Percentiles rank a stretch among this genome's conserved stretches.
Conservation (phyloP, 495 filamentous ascomycete species). For the Astrothelium subdiscretum region DNA sequence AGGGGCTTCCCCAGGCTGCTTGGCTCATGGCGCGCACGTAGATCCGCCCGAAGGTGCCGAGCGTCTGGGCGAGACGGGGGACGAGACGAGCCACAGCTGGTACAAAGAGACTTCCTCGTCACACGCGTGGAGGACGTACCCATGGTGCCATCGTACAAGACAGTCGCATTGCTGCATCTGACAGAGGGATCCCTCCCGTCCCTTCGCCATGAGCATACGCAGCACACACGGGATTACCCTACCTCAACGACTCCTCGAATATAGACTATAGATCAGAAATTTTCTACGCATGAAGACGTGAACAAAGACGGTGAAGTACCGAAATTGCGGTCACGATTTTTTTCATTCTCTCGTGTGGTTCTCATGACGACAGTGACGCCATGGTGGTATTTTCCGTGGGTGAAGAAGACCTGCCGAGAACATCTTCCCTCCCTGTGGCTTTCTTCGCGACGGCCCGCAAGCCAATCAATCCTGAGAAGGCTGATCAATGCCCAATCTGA, state of each 20-base stretch:
- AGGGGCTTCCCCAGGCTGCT: not conserved
- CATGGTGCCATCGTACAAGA: not conserved
- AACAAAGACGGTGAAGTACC: not conserved
- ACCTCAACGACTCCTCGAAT: no score
- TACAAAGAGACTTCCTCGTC: not conserved
- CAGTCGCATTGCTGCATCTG: not conserved
- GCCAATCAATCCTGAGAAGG: not conserved
- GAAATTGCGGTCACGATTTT: not conserved
- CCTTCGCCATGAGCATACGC: not conserved
- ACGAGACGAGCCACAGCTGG: constrained; percentile 1
- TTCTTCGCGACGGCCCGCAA: constrained; percentile 2
- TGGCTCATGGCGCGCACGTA: not conserved
- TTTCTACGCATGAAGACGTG: not conserved
- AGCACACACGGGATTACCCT: not conserved
- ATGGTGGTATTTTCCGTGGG: not conserved
- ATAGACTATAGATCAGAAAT: not conserved
- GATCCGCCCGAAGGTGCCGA: not conserved
- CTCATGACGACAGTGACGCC: not conserved
- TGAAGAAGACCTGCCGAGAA: not conserved
- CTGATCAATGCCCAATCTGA: constrained; percentile 3
- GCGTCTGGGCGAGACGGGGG: not conserved
- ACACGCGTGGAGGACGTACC: not conserved
- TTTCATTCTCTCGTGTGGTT: not conserved
- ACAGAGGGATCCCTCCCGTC: not conserved
- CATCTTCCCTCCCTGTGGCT: not conserved